Evolutionary conservation across 148 eudicot species (phyloP).

Genomic region (Mesembryanthemum crystallinum): DNA sequence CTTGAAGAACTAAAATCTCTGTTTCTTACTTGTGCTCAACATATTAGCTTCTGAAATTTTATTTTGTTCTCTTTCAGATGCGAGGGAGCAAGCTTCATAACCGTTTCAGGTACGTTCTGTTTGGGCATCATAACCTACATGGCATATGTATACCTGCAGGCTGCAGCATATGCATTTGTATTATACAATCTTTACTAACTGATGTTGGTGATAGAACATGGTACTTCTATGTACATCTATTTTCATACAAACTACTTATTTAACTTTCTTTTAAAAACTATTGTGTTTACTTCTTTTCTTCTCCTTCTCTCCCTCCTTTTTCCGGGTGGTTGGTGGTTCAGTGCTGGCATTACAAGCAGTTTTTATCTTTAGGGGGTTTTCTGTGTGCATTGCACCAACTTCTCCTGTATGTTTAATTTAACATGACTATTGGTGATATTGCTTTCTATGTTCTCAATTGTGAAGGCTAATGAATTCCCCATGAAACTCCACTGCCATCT

Average conservation of each 20-base stretch:
- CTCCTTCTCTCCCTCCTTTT: not conserved
- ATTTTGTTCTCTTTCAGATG: conserved; percentile 51
- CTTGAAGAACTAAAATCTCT: not conserved
- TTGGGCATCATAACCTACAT: not conserved
- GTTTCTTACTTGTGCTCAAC: not conserved
- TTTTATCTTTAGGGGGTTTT: not conserved
- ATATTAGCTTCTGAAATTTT: conserved; percentile 13
- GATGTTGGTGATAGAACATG: not conserved
- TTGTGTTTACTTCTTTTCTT: not conserved
- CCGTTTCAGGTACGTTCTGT: conserved; percentile 65
- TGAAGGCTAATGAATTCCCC: not conserved
- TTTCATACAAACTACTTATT: not conserved
- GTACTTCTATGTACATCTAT: not conserved
- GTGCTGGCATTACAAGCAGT: not conserved
- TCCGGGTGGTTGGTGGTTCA: not conserved
- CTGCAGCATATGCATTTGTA: not conserved
- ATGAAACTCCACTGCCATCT: not conserved
- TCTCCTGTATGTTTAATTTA: too few relatives aligned
- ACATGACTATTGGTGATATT: not conserved
- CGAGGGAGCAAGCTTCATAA: conserved; percentile 95
- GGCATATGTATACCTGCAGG: not conserved
- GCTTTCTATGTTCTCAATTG: conserved; percentile 9
- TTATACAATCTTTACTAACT: not conserved
- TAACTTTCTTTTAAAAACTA: not conserved
- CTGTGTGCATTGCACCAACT: not conserved